Percentiles rank a stretch among this genome's conserved stretches.
Conservation (phyloP, 768 basidiomycete species). For the Lentinula guzmanii region DNA sequence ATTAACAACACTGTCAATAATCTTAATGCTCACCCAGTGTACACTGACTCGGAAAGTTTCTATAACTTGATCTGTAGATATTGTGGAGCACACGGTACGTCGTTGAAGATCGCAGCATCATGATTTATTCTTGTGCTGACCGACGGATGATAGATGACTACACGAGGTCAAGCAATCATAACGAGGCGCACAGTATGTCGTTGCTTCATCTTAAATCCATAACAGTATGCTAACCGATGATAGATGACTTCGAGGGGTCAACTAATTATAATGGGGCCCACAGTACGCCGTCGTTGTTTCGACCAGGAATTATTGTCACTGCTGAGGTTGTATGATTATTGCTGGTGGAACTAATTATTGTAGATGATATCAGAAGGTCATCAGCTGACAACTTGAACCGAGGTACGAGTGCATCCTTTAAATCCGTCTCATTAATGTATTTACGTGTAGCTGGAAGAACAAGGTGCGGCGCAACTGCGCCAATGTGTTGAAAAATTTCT, state of each 20-base stretch:
- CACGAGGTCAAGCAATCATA: neutral
- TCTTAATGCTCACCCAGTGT: neutral
- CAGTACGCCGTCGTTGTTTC: neutral
- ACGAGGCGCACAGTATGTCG: neutral
- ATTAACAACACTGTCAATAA: neutral
- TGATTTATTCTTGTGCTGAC: neutral
- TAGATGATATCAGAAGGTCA: neutral
- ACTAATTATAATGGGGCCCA: neutral
- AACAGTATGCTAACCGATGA: neutral
- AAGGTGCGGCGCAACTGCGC: neutral
- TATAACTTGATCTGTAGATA: neutral
- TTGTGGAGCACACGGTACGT: neutral
- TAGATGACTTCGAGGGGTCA: neutral
- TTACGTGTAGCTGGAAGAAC: neutral
- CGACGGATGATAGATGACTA: neutral
- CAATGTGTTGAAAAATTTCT: neutral
- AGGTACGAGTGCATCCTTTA: no score
- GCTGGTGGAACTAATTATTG: neutral
- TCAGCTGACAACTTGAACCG: no score
- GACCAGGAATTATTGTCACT: no score
- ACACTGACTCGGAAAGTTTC: no score
- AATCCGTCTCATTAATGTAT: no score
- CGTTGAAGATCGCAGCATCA: neutral
- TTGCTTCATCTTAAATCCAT: no score
- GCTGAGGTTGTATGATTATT: neutral